Evolutionary conservation across 2,329 filamentous ascomycete species (phyloP).

Genomic region (Fusarium devonianum): DNA sequence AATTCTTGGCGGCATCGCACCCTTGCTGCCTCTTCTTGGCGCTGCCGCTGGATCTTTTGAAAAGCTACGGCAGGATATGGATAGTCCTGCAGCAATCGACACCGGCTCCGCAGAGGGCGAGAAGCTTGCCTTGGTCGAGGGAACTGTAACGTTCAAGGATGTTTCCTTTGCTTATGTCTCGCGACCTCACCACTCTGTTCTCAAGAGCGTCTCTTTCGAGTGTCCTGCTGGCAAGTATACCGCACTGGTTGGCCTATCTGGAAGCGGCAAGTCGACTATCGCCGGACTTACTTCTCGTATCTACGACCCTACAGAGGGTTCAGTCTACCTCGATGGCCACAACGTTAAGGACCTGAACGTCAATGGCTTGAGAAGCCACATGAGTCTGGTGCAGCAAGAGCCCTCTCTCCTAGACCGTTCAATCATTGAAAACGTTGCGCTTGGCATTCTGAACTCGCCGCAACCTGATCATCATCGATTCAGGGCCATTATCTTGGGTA

Average conservation of each 20-base stretch:
- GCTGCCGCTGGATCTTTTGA: constrained; percentile 64
- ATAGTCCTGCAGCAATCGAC: constrained; percentile 57
- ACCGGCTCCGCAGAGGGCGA: constrained; percentile 45
- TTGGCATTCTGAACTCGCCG: constrained; percentile 56
- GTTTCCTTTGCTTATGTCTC: constrained; percentile 56
- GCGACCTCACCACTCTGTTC: constrained; percentile 50
- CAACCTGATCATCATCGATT: constrained; percentile 51
- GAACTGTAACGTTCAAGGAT: constrained; percentile 45
- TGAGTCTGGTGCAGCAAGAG: constrained; percentile 56
- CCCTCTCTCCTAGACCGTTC: constrained; percentile 55
- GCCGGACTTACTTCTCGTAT: constrained; percentile 63
- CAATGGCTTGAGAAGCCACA: constrained; percentile 49
- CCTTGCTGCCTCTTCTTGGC: constrained; percentile 67
- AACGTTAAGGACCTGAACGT: constrained; percentile 59
- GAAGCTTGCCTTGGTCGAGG: constrained; percentile 56
- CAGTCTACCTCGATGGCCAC: constrained; percentile 56
- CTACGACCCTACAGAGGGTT: constrained; percentile 62
- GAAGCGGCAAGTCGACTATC: constrained; percentile 65
- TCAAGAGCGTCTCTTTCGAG: constrained; percentile 56
- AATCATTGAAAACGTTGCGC: constrained; percentile 59
- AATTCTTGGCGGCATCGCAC: constrained; percentile 68
- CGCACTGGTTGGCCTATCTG: constrained; percentile 65
- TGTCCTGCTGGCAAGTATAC: constrained; percentile 59
- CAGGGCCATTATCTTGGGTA: constrained; percentile 55
- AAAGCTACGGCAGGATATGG: constrained; percentile 65